Base-by-base conservation (phyloP, 495 filamentous ascomycete genomes). In the Neurospora sublineolata region DNA sequence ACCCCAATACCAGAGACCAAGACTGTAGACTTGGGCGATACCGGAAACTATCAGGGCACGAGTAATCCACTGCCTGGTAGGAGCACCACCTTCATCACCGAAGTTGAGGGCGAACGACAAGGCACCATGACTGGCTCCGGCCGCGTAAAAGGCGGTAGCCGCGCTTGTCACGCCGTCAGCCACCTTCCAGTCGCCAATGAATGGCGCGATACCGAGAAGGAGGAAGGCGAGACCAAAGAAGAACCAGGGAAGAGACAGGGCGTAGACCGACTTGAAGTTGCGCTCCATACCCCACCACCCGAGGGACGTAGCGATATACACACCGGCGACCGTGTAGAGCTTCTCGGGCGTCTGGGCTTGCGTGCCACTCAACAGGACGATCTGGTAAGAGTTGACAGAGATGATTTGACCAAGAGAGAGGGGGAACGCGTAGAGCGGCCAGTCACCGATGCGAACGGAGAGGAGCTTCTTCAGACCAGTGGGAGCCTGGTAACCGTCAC, bases 371-470 rank as follows among this genome's bases (percentile, higher is more conserved):
- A 92, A 79, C 16, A 92, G 85, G 6, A 88, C 89, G 76, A 91
- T 88, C 72, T 91, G 89, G 78, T 90, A 89, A 0, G 87, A 89
- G 75, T 89, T 91, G 68, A 87, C 87, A 0, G 89, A 87, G 58
- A 91, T 85, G 72, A 91, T 86, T 76, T 91, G 89, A 7, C 87
- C 88, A 76, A 92, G 82, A 67, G 89, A 89, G 20, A 92, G 82
- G 46, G 92, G 81, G 71, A 93, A 84, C 6, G 89, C 87, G 79
- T 93, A 93, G 9, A 93, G 73, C 0, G 91, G 91, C 91, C 91
- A 93, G 74, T 91, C 88, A 20, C 80, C 79, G 46, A 81, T 71
- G n/a, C 78, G 77, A 73, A 82, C 79, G 37, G 81, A 81, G 16
- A 86, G 69, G 39, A 82, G 39, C 77, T 86, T 89, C 73, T 84